Evolutionary conservation across 2,329 filamentous ascomycete species (phyloP).

Genomic region (Trichoderma brevicompactum): DNA sequence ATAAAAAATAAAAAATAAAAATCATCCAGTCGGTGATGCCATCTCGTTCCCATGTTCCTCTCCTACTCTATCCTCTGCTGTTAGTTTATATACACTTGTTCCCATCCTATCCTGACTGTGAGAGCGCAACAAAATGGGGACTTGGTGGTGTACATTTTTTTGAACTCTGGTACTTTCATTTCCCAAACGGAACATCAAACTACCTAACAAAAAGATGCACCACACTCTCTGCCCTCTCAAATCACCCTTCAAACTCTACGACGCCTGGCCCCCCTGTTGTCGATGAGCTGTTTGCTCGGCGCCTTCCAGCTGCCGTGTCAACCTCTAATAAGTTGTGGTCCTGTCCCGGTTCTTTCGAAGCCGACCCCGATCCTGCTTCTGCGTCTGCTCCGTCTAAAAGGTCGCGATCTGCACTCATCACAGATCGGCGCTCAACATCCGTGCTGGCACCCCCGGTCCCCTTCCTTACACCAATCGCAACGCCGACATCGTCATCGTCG

Average conservation of each 20-base stretch:
- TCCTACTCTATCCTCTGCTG: neutral
- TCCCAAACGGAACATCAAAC: constrained; percentile 2
- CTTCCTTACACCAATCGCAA: constrained; percentile 48
- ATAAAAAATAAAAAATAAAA: neutral
- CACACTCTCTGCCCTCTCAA: neutral
- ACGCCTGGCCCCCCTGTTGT: constrained; percentile 43
- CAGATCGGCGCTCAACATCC: constrained; percentile 65
- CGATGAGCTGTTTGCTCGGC: constrained; percentile 36
- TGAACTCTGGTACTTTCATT: constrained; percentile 10
- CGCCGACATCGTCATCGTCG: constrained; percentile 60
- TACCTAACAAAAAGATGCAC: constrained; percentile 8
- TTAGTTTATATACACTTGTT: neutral
- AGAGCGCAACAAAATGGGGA: neutral
- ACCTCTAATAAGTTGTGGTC: constrained; percentile 44
- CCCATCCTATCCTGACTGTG: neutral
- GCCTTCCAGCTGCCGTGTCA: constrained; percentile 37
- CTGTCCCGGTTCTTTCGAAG: constrained; percentile 39
- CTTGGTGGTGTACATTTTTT: neutral
- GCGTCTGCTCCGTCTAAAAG: constrained; percentile 76
- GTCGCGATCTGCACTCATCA: constrained; percentile 70
- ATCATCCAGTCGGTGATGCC: neutral
- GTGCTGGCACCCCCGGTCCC: constrained; percentile 47
- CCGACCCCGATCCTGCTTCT: constrained; percentile 56
- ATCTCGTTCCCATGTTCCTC: neutral
- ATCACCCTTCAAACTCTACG: constrained; percentile 50